These are phyloP conservation scores for Prinsepia uniflora DNA, from an alignment of 306 rosid species.

Conservation along the genomic window DNA sequence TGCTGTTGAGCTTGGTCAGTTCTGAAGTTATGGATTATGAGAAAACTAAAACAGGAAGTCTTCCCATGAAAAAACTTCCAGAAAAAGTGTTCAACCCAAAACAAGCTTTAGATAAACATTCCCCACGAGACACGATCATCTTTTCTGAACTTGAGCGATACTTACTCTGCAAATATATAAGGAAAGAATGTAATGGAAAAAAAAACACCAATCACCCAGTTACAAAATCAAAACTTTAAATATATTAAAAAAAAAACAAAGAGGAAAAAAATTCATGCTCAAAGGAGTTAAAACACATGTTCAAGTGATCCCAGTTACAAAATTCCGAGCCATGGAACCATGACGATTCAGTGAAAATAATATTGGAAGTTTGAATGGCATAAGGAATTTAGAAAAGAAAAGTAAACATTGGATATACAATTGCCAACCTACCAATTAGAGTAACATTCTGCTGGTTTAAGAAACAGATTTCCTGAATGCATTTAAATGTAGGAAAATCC, in stretches of 20 bases:
- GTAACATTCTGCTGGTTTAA: not conserved
- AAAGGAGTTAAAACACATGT: not conserved
- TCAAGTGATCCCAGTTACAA: not conserved
- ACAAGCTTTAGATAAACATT: slow-evolving; percentile 21
- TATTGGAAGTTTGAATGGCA: not conserved
- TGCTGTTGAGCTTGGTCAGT: slow-evolving; percentile 4
- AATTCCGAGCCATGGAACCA: slow-evolving; percentile 1
- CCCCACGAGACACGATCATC: slow-evolving; percentile 25
- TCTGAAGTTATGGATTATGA: not conserved
- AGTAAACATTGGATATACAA: not conserved
- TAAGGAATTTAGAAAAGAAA: not conserved
- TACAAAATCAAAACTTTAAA: not conserved
- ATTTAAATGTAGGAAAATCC: not conserved
- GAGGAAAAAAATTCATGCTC: not conserved
- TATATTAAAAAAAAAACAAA: not conserved
- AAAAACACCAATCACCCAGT: slow-evolving; percentile 8
- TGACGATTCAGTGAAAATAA: not conserved
- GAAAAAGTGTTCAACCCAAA: slow-evolving; percentile 15
- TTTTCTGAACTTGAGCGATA: slow-evolving; percentile 29
- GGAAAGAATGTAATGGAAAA: slow-evolving; percentile 22
- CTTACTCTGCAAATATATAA: slow-evolving; percentile 38
- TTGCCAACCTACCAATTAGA: not conserved
- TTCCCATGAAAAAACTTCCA: slow-evolving; percentile 16
- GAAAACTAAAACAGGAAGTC: slow-evolving; percentile 12
- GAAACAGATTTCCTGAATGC: not conserved